phyloP scores from a whole-genome alignment of 192 early-diverging fungal species.

The Diversispora eburnea region DNA sequence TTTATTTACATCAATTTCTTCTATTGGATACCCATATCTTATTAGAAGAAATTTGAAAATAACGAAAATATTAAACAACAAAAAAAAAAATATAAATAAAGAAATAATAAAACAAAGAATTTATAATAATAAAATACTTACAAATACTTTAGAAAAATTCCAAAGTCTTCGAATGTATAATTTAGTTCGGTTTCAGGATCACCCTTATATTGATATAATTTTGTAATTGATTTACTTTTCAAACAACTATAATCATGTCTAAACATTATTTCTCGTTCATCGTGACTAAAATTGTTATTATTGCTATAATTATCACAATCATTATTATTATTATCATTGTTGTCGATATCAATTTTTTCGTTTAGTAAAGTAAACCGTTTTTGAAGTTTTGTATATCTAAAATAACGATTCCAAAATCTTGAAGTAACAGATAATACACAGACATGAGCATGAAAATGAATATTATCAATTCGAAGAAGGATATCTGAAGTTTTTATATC shows the following conservation, averaged over 20 bases:
- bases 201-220: slow-evolving; percentile 8
- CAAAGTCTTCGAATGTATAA: not conserved
- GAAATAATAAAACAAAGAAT: not conserved
- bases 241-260: slow-evolving; percentile 7
- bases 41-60: not conserved
- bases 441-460: slow-evolving; percentile 7
- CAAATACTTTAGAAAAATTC: slow-evolving; percentile 1
- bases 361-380: not conserved
- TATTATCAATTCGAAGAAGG: slow-evolving; percentile 4
- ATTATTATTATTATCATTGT: not conserved
- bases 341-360: not conserved
- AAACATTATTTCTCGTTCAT: not conserved
- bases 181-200: not conserved
- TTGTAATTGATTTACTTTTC: not conserved
- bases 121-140: not conserved
- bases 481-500: slow-evolving; percentile 3
- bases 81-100: not conserved
- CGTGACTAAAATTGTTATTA: not conserved
- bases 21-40: not conserved
- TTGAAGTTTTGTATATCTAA: not conserved
- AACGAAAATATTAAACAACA: not conserved
- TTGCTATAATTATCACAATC: not conserved
- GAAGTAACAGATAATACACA: not conserved
- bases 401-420: not conserved
- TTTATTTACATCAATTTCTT: not conserved